Conservation (phyloP, 2,329 filamentous ascomycete species). For the Ceratocystis papillata region DNA sequence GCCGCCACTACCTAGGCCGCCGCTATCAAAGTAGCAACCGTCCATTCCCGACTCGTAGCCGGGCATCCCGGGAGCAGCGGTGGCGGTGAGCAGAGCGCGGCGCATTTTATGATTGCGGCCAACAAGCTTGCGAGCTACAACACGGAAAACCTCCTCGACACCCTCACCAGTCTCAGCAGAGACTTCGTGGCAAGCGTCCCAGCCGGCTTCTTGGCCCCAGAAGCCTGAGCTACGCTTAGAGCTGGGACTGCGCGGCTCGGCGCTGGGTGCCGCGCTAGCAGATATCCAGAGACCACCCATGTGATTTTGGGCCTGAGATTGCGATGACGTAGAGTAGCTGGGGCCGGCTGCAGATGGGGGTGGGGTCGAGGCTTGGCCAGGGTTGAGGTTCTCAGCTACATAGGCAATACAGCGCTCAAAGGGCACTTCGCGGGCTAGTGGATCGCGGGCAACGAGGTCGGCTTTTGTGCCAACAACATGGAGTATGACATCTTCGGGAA, state of each 20-base stretch:
- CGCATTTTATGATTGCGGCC: constrained; percentile 55
- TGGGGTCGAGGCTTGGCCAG: constrained; percentile 55
- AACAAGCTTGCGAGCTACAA: constrained; percentile 51
- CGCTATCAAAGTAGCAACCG: constrained; percentile 43
- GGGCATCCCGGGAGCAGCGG: constrained; percentile 41
- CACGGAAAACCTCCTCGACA: constrained; percentile 88
- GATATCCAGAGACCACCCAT: constrained; percentile 22
- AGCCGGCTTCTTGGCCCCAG: constrained; percentile 87
- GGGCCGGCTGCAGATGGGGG: constrained; percentile 48
- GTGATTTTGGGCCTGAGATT: constrained; percentile 26
- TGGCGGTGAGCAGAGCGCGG: constrained; percentile 47
- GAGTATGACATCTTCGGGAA: constrained; percentile 67
- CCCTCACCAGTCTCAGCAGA: constrained; percentile 88
- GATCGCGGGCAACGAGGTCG: constrained; percentile 80
- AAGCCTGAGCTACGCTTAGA: constrained; percentile 62
- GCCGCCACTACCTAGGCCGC: constrained; percentile 27
- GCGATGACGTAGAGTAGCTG: constrained; percentile 28
- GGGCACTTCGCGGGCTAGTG: constrained; percentile 66
- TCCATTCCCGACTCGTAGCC: constrained; percentile 38
- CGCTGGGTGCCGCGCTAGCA: constrained; percentile 27
- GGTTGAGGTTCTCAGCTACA: constrained; percentile 80
- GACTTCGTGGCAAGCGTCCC: constrained; percentile 97
- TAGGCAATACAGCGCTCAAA: constrained; percentile 96
- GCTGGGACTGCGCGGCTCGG: constrained; percentile 49
- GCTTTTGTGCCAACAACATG: constrained; percentile 94